These are phyloP conservation scores for Melampsora larici-populina DNA, from an alignment of 1,284 basidiomycete species.

Conservation along the genomic window DNA sequence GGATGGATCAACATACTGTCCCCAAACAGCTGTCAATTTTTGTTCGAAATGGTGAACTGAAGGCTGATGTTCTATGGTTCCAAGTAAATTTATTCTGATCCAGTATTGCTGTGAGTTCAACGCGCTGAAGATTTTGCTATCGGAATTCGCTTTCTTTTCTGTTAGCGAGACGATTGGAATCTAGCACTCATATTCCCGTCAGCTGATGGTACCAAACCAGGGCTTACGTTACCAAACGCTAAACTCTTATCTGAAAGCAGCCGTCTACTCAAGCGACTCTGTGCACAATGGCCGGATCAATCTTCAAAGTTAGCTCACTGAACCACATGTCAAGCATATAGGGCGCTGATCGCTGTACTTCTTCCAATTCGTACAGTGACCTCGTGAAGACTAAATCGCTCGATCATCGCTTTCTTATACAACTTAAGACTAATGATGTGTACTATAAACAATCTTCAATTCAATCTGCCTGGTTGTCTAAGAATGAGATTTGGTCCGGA, in stretches of 20 bases:
- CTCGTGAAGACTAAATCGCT: background rate
- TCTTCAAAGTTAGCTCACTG: background rate
- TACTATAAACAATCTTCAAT: conserved; percentile 20
- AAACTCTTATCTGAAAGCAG: background rate
- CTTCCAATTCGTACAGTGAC: background rate
- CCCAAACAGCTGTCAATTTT: conserved; percentile 4
- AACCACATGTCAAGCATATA: background rate
- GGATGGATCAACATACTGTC: background rate
- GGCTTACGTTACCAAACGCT: background rate
- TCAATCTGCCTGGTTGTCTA: conserved; percentile 28
- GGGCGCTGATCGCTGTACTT: background rate
- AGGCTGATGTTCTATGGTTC: background rate
- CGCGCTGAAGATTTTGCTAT: too few relatives aligned
- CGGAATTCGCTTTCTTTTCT: background rate
- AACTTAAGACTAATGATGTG: background rate
- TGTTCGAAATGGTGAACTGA: background rate
- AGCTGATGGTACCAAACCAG: background rate
- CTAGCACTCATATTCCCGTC: background rate
- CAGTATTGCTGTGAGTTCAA: too few relatives aligned
- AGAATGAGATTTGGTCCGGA: conserved; percentile 39
- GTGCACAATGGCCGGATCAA: background rate
- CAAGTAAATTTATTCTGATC: background rate
- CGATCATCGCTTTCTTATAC: conserved; percentile 25
- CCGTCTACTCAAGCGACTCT: conserved; percentile 1
- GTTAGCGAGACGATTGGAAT: conserved; percentile 2